Evolutionary conservation across 495 filamentous ascomycete species (phyloP).

Genomic region (Aspergillus conjunctus): DNA sequence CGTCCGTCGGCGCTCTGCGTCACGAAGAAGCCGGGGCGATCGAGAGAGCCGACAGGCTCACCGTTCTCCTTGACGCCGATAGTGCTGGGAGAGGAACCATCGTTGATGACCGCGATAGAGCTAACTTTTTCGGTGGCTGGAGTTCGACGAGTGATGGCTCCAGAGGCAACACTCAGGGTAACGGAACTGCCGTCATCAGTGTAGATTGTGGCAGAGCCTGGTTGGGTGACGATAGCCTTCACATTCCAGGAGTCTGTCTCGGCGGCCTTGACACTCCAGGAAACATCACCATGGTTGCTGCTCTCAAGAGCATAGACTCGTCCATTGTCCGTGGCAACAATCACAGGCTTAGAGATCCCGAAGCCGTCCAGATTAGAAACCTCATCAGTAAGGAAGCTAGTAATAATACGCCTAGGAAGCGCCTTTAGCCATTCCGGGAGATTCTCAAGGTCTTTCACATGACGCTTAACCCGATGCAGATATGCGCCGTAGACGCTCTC

Average conservation of each 20-base stretch:
- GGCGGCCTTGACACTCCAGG: constrained; percentile 69
- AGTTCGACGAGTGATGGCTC: constrained; percentile 51
- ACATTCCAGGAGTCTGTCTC: constrained; percentile 66
- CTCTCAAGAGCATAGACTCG: constrained; percentile 77
- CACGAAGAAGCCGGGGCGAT: constrained; percentile 51
- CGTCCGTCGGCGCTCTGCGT: constrained; percentile 61
- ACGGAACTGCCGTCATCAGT: constrained; percentile 59
- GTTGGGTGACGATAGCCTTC: constrained; percentile 62
- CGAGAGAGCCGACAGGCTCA: constrained; percentile 32
- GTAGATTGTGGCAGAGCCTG: constrained; percentile 60
- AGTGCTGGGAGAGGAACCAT: constrained; percentile 26
- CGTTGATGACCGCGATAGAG: constrained; percentile 37
- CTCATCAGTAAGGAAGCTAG: constrained; percentile 64
- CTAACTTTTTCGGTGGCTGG: constrained; percentile 32
- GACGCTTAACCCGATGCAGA: constrained; percentile 81
- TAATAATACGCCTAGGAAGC: constrained; percentile 65
- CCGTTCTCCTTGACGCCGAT: constrained; percentile 41
- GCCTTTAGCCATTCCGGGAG: constrained; percentile 73
- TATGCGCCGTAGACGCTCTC: constrained; percentile 78
- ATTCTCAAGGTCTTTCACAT: constrained; percentile 74
- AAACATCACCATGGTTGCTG: constrained; percentile 70
- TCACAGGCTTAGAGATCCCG: constrained; percentile 79
- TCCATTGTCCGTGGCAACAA: constrained; percentile 80
- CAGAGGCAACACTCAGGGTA: constrained; percentile 58
- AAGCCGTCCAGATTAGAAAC: constrained; percentile 74